Base-by-base conservation (phyloP, 1,284 basidiomycete species). In the Cryptococcus jaspeensis region DNA sequence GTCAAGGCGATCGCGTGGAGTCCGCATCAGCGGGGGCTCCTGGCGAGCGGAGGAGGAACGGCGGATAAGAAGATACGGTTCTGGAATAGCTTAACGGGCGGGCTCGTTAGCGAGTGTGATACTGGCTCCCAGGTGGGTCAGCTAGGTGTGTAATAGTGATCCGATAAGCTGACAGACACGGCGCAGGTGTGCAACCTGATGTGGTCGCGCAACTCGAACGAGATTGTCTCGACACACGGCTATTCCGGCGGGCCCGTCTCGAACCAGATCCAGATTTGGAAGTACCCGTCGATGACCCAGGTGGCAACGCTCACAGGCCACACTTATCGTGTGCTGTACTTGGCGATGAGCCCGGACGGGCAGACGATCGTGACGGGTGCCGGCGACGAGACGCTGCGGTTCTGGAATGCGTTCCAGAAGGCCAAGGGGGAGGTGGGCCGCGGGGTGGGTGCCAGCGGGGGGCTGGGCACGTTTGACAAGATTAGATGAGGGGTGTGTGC, bases 1-100 rank as follows among this genome's bases (percentile, higher is more conserved):
- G 93, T 99, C 61, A 99, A 99, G 74, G 95, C 96, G 2, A 87
- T 99, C 18, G 92, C 93, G 1, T 99, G 96, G 95, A 93, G 91
- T 72, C 95, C 95, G 4, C 96, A 99, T 75, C 84, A 96, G 57
- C 82, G 88, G 18, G 93, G 93, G 1, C 83, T 98, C 1, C 79
- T 99, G 22, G 96, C 95, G 0, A 92, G 90, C 2, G 96, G 96
- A n/a, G 95, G 96, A 25, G 96, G 95, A 13, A 99, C 96, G 11
- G 92, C 95, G 63, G 92, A 92, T 74, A 97, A 95, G 80, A 94
- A 93, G 73, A 95, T 99, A 55, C 82, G 94, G 51, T 98, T 97
- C 73, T 99, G 95, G 95, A 99, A 99, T 74, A 91, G 90, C 16
- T 80, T 85, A 51, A 93, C 86, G 47, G 96, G 96, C 38, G 84